Evolutionary conservation across 2,329 filamentous ascomycete species (phyloP).

Genomic region (Helicocarpus griseus): DNA sequence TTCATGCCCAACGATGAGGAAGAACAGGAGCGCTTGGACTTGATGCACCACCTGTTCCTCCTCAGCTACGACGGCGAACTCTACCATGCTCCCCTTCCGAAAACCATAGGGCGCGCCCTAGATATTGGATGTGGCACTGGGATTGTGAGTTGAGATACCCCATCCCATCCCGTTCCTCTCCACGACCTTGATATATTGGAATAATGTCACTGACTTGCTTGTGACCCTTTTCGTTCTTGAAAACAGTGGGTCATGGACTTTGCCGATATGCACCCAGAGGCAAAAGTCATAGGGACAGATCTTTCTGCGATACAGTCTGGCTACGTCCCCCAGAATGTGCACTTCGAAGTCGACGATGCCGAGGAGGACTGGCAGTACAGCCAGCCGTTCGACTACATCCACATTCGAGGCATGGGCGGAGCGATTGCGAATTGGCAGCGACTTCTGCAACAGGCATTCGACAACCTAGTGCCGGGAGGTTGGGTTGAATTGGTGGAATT

Average conservation of each 20-base stretch:
- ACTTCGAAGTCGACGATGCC: constrained; percentile 39
- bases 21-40: constrained; percentile 33
- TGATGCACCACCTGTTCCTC: constrained; percentile 32
- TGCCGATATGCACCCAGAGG: constrained; percentile 28
- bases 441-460: constrained; percentile 17
- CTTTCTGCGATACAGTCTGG: constrained; percentile 27
- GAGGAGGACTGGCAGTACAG: constrained; percentile 32
- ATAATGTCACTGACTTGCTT: no score
- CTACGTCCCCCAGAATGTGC: constrained; percentile 41
- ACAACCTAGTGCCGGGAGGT: constrained; percentile 20
- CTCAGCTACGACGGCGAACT: constrained; percentile 27
- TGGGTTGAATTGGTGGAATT: constrained; percentile 23
- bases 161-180: not conserved
- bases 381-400: constrained; percentile 32
- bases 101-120: constrained; percentile 24
- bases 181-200: not conserved
- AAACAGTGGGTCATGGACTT: constrained; percentile 37
- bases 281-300: constrained; percentile 28
- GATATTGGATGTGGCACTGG: constrained; percentile 45
- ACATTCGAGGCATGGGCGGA: constrained; percentile 27
- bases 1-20: constrained; percentile 35
- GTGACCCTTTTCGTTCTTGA: constrained; percentile 2
- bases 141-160: constrained; percentile 15
- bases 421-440: constrained; percentile 24
- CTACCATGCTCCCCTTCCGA: constrained; percentile 28